These are phyloP conservation scores for Kwoniella europaea DNA, from an alignment of 768 basidiomycete genomes.

Conservation along the genomic window DNA sequence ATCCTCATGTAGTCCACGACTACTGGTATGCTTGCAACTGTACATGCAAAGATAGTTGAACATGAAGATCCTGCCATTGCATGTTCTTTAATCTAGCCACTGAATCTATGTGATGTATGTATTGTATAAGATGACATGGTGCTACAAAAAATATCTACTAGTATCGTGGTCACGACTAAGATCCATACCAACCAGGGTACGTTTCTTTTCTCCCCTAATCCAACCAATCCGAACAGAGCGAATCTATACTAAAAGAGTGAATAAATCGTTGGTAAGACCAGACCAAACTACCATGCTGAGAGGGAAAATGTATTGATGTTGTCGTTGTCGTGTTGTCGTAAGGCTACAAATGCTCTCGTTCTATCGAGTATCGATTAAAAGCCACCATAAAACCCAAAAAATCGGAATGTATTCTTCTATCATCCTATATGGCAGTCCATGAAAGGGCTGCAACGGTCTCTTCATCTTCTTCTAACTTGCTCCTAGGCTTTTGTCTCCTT, in stretches of 20 bases:
- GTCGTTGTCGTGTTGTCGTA: conserved; percentile 7
- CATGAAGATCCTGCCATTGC: conserved; percentile 28
- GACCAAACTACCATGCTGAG: conserved; percentile 14
- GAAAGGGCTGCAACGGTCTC: conserved; percentile 41
- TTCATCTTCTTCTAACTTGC: conserved; percentile 39
- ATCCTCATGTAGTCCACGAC: no score
- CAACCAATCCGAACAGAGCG: neutral
- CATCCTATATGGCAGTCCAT: conserved; percentile 32
- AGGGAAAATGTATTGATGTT: conserved; percentile 11
- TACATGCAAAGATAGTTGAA: neutral
- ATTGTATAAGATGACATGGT: conserved; percentile 1
- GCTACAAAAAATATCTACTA: conserved; percentile 11
- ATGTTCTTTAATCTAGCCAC: conserved; percentile 10
- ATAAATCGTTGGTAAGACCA: conserved; percentile 24
- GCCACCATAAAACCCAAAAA: conserved; percentile 14
- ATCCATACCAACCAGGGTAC: conserved; percentile 16
- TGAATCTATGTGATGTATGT: conserved; percentile 16
- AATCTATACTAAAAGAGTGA: conserved; percentile 8
- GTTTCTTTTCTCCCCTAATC: neutral
- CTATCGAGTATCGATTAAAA: neutral
- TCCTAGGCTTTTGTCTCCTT: conserved; percentile 25
- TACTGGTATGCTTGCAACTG: no score
- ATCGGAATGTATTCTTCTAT: neutral
- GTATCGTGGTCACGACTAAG: neutral
- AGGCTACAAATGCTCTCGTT: conserved; percentile 12